Evolutionary conservation across 345 rosid genomes (phyloP), one percentile per base, ranked within the genome.

Genomic region (Moricandia moricandioides): DNA sequence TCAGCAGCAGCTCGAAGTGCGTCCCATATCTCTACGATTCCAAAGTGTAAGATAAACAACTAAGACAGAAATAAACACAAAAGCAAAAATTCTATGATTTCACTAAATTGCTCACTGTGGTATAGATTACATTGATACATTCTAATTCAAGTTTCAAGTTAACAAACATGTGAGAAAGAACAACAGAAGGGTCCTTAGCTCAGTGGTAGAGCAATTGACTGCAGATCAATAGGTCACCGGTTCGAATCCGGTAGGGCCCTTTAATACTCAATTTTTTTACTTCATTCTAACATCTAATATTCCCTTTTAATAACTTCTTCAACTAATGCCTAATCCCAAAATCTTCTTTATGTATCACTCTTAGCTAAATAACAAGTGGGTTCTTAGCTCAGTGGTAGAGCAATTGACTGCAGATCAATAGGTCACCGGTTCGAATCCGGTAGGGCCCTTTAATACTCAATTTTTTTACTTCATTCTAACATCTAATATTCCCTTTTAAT

Each of bases 131-230:
- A 21, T 4, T 34, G 62, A 68, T 34, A 58, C 65, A 58, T 10
- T 13, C 49, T 39, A 56, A 39, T 39, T 39, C 13, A 43, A 4
- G 49, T 43, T 45, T 2, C 52, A 6, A 45, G 13, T 0, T 45
- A 0, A 45, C 8, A 45, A n/a, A 45, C 52, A n/a, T 45, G 17
- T 45, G 52, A 45, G 17, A 16, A n/a, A 5, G 4, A 11, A 2
- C 24, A 77, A 1, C 8, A 17, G 10, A 63, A 27, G 89, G 87
- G 87, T 87, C 86, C 84, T 83, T 88, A 82, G 90, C 90, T 91
- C 89, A 86, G 92, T 86, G 87, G 92, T 87, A 84, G 92, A 88
- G 90, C 90, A 88, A 85, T 86, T 91, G 89, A 87, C 90, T 90
- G 85, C 86, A 86, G 90, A 86, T 88, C 87, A 88, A 84, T 86